Evolutionary conservation across 2,329 filamentous ascomycete genomes (phyloP), one percentile per base, ranked within the genome.

Genomic region (Penicillium palitans): DNA sequence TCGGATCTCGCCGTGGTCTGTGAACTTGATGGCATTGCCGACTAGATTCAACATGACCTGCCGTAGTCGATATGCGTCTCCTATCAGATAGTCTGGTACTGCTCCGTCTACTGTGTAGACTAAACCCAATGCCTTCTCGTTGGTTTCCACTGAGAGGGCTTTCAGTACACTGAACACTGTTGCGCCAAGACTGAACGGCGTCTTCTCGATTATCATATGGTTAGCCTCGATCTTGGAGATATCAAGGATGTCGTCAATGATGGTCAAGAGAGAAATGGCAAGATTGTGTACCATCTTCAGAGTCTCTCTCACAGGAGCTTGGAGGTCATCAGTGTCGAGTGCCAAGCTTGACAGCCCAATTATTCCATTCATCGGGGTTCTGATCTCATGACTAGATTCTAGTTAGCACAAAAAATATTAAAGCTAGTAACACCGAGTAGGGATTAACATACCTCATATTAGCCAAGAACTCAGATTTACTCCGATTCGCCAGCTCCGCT

Each of bases 81-180:
- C 93, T 59, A 96, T 87, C 35, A 97, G 90, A 70, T 96, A 91
- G 72, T 97, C 93, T 4, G 93, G 93, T 40, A 97, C 91, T 7
- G 90, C 90, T 73, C 87, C 91, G 72, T 96, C 91, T 48, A 96
- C 91, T 66, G 91, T 87, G 74, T 96, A 96, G 7, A 91, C 93
- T 48, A 97, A 84, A 69, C 93, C 91, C 52, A 97, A 79, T 76
- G 90, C 91, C 72, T 95, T 93, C 76, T 97, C 93, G 72, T 96
- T 96, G n/a, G 93, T 93, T 78, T 96, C 93, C 66, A 96, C 91
- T 7, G 92, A 90, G 49, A 97, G 79, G 0, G 93, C 96, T 77
- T 97, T 97, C 68, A 97, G 81, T n/a, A 92, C 93, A 71, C 96
- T 96, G 82, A 97, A 96, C 45, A 97, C 92, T 0, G 91, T 96